phyloP scores from a whole-genome alignment of 108 stramenopile species.

The Cylindrotheca fusiformis region DNA sequence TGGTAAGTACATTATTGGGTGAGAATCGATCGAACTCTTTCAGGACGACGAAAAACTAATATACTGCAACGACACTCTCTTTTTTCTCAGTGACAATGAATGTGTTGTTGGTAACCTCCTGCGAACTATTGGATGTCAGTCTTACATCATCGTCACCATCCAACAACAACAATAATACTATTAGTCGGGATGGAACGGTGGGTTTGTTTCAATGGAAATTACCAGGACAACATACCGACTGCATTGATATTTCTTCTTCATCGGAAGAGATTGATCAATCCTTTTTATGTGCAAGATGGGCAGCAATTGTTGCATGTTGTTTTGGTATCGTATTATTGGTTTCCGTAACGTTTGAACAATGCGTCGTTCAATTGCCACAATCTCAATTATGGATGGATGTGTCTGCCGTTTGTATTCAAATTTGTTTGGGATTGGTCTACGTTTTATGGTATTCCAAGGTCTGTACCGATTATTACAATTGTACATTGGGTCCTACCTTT shows the following conservation, averaged over 20 bases:
- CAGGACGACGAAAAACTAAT: too few relatives aligned
- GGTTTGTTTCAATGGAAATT: constrained; percentile 4
- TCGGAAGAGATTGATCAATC: constrained; percentile 3
- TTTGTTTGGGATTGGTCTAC: constrained; percentile 20
- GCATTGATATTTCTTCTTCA: neutral
- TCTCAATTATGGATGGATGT: constrained; percentile 20
- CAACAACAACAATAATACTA: neutral
- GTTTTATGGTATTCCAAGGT: constrained; percentile 5
- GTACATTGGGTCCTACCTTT: constrained; percentile 7
- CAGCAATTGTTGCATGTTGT: constrained; percentile 7
- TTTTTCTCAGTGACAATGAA: neutral
- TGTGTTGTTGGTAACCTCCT: constrained; percentile 8
- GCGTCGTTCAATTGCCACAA: constrained; percentile 24
- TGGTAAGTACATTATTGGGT: too few relatives aligned
- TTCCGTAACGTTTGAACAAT: constrained; percentile 28
- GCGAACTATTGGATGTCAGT: constrained; percentile 1
- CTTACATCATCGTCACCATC: too few relatives aligned
- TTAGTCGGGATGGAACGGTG: constrained; percentile 1
- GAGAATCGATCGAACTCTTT: too few relatives aligned
- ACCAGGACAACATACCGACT: neutral
- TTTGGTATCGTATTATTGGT: constrained; percentile 21
- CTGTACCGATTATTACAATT: constrained; percentile 5
- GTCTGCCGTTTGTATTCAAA: constrained; percentile 2
- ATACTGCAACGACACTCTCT: too few relatives aligned
- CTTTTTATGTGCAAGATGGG: neutral